Conservation (phyloP, 495 filamentous ascomycete species). For the Barbatosphaeria neglecta region DNA sequence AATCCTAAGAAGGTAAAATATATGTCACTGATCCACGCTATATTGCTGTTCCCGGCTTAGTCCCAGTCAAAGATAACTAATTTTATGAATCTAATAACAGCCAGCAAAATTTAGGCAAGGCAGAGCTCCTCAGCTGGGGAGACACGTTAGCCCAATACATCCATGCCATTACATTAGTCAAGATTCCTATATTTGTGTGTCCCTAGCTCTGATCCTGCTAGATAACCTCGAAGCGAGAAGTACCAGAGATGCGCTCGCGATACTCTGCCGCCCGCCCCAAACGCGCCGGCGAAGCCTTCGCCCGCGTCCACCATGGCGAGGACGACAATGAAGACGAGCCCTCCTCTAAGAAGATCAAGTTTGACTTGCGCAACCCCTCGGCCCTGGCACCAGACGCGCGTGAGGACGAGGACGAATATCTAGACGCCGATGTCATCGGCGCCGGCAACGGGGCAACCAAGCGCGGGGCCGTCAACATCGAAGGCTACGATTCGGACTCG, state of each 20-base stretch:
- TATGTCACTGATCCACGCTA: no score
- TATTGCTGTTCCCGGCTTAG: no score
- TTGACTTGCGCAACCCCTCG: constrained; percentile 90
- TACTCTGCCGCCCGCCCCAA: constrained; percentile 64
- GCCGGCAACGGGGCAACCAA: constrained; percentile 65
- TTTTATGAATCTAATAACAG: no score
- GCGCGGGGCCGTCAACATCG: constrained; percentile 85
- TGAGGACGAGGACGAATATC: constrained; percentile 61
- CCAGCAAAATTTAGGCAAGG: no score
- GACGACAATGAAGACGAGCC: constrained; percentile 35
- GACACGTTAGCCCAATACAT: no score
- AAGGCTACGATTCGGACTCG: constrained; percentile 92
- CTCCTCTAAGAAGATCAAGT: constrained; percentile 73
- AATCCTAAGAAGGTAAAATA: no score
- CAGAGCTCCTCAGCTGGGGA: no score
- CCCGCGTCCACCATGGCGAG: constrained; percentile 55
- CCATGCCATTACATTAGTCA: no score
- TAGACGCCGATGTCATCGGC: constrained; percentile 89
- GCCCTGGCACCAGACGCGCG: constrained; percentile 64
- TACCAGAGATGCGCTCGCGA: constrained; percentile 45
- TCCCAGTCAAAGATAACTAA: no score
- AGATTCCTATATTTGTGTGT: no score
- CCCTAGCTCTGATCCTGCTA: no score
- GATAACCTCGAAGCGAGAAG: not conserved
- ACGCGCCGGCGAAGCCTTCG: constrained; percentile 66